phyloP scores from a whole-genome alignment of 371 early-diverging fungal genomes.

The Mucor racemosus region DNA sequence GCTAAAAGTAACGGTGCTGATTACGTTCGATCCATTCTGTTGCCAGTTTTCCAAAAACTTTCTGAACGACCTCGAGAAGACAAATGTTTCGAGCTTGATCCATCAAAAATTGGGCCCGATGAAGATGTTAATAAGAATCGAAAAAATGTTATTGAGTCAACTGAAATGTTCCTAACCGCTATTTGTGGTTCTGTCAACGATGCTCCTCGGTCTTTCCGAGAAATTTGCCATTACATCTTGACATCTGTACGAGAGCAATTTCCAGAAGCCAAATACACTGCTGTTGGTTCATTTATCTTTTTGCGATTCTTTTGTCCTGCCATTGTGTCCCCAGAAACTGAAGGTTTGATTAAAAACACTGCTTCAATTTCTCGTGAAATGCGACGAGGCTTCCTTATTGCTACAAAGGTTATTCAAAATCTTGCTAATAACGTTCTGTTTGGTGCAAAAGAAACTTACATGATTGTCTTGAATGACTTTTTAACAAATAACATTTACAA shows the following conservation, averaged over 20 bases:
- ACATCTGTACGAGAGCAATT: conserved; percentile 76
- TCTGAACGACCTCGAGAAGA: conserved; percentile 45
- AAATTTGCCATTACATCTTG: conserved; percentile 77
- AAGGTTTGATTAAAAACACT: conserved; percentile 45
- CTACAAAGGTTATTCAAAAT: conserved; percentile 94
- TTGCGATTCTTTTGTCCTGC: conserved; percentile 94
- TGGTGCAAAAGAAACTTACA: conserved; percentile 89
- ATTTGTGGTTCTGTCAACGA: conserved; percentile 71
- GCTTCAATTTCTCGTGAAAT: conserved; percentile 37
- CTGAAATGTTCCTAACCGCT: conserved; percentile 77
- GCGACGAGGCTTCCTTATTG: conserved; percentile 83
- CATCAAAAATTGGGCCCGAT: conserved; percentile 65
- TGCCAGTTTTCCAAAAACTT: conserved; percentile 70
- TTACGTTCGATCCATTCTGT: conserved; percentile 78
- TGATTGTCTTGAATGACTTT: conserved; percentile 85
- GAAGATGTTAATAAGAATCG: conserved; percentile 70
- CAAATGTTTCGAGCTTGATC: conserved; percentile 78
- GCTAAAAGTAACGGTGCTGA: conserved; percentile 77
- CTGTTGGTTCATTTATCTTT: conserved; percentile 94
- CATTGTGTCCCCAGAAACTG: conserved; percentile 84
- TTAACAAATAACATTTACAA: conserved; percentile 70
- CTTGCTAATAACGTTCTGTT: conserved; percentile 92
- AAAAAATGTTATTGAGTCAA: conserved; percentile 74
- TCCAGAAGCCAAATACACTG: conserved; percentile 81
- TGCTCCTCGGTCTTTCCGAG: conserved; percentile 74